phyloP scores from a whole-genome alignment of 2,329 filamentous ascomycete species.

The Penicillium concentricum region DNA sequence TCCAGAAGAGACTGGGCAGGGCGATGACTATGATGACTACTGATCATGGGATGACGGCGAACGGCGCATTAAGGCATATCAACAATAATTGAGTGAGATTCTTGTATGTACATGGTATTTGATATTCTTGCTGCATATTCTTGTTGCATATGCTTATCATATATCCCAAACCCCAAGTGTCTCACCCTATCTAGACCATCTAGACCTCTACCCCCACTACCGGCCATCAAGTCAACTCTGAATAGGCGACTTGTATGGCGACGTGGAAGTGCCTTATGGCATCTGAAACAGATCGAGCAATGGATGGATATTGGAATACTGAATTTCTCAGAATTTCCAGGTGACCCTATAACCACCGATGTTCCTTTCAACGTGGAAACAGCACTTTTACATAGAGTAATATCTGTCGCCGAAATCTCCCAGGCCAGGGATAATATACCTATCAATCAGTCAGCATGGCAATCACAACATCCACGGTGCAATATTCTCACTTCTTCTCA shows the following conservation, averaged over 20 bases:
- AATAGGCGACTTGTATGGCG: neutral
- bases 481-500: constrained; percentile 80
- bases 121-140: constrained; percentile 1
- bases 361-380: constrained; percentile 4
- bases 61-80: constrained; percentile 21
- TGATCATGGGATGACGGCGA: constrained; percentile 22
- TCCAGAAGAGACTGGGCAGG: constrained; percentile 15
- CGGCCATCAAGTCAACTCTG: neutral
- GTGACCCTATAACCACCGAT: neutral
- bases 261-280: constrained; percentile 1
- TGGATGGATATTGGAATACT: neutral
- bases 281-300: neutral
- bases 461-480: neutral
- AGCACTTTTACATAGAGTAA: constrained; percentile 71
- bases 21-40: constrained; percentile 32
- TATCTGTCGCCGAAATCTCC: constrained; percentile 96
- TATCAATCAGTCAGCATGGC: constrained; percentile 43
- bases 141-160: constrained; percentile 2
- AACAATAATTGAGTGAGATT: constrained; percentile 9
- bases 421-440: constrained; percentile 90
- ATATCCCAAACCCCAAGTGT: neutral
- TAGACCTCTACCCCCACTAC: neutral
- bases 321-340: constrained; percentile 1
- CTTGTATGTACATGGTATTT: constrained; percentile 8
- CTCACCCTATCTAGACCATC: neutral